Conservation (phyloP, 768 basidiomycete species). For the Clathrus columnatus region DNA sequence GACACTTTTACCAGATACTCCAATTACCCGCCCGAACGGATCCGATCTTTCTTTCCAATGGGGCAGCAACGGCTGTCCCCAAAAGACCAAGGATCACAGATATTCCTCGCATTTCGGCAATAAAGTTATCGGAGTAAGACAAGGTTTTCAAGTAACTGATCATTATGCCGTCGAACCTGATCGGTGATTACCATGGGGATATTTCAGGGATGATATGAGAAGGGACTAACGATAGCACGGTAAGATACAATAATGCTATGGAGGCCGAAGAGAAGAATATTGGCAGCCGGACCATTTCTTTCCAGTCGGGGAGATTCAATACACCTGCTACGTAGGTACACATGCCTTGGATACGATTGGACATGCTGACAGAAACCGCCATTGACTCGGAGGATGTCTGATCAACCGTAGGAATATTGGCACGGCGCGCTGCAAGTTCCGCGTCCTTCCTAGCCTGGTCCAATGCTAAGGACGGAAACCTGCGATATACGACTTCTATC, state of each 20-base stretch:
- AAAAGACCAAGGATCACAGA: conserved; percentile 37
- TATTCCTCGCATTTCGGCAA: conserved; percentile 41
- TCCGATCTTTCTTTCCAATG: conserved; percentile 33
- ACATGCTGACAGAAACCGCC: not conserved
- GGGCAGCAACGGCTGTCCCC: conserved; percentile 37
- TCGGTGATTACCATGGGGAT: not conserved
- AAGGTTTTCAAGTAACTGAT: conserved; percentile 40
- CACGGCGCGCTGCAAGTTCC: not conserved
- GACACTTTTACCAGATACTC: conserved; percentile 34
- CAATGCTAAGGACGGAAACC: conserved; percentile 26
- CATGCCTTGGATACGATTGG: not conserved
- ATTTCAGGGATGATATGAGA: conserved; percentile 8
- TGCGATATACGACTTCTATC: conserved; percentile 31
- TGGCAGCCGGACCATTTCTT: conserved; percentile 29
- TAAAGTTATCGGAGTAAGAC: conserved; percentile 36
- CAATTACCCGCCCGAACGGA: conserved; percentile 40
- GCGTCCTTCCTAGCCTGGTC: conserved; percentile 18
- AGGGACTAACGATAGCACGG: conserved; percentile 26
- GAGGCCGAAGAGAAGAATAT: conserved; percentile 34
- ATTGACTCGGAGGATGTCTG: not conserved
- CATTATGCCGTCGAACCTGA: conserved; percentile 44
- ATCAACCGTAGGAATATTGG: not conserved
- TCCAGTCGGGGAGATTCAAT: conserved; percentile 26
- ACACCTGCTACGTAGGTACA: not conserved
- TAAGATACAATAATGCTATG: conserved; percentile 37